Conservation (phyloP, 768 basidiomycete species). For the Pleurotus citrinopileatus region DNA sequence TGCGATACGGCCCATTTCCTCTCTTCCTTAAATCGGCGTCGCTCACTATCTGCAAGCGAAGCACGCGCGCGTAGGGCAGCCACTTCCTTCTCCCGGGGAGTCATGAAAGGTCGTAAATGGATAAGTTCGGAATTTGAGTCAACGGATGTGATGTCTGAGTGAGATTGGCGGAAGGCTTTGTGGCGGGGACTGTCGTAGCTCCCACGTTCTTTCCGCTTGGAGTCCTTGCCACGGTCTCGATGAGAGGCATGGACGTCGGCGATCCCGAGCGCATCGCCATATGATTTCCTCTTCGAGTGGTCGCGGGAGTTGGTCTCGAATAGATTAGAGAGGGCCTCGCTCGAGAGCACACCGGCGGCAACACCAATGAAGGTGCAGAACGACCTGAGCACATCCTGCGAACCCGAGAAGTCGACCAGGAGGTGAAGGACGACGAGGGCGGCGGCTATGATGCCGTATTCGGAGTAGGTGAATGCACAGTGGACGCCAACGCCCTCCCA, state of each 20-base stretch:
- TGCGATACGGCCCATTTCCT: constrained; percentile 83
- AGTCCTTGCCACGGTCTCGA: constrained; percentile 4
- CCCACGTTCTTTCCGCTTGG: constrained; percentile 24
- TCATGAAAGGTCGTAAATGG: constrained; percentile 54
- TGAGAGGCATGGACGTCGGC: not conserved
- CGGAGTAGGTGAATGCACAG: constrained; percentile 53
- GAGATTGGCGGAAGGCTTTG: constrained; percentile 25
- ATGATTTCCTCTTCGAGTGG: constrained; percentile 16
- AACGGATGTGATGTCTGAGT: constrained; percentile 65
- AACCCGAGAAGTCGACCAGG: constrained; percentile 55
- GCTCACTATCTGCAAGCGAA: constrained; percentile 79
- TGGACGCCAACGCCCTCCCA: constrained; percentile 78
- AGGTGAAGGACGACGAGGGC: constrained; percentile 61
- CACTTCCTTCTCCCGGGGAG: constrained; percentile 72
- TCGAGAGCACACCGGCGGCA: constrained; percentile 65
- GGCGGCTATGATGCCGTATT: constrained; percentile 53
- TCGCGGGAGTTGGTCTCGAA: constrained; percentile 47
- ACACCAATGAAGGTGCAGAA: constrained; percentile 64
- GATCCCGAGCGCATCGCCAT: not conserved
- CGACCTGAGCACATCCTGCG: constrained; percentile 51
- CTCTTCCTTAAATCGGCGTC: constrained; percentile 81
- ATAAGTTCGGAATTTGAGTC: constrained; percentile 68
- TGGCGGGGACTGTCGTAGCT: constrained; percentile 19
- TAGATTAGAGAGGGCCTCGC: constrained; percentile 68
- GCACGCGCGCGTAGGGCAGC: constrained; percentile 73